Conservation (phyloP, 192 early-diverging fungal genomes). For the Obelidium mucronatum region DNA sequence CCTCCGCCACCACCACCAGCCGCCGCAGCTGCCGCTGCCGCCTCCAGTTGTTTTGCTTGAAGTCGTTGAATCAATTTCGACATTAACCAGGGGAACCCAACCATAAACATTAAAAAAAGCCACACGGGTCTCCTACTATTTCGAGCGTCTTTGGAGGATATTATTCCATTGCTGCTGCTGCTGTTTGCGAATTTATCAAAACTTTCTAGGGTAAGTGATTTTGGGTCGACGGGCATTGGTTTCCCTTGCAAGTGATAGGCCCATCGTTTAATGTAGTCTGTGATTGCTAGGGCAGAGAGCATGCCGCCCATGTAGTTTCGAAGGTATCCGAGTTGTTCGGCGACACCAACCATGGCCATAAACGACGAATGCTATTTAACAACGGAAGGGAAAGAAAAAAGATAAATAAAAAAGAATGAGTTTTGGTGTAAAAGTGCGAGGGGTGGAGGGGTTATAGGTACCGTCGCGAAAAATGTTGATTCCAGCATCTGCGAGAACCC, state of each 20-base stretch:
- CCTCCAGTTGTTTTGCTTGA: conserved; percentile 52
- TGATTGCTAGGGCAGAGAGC: conserved; percentile 80
- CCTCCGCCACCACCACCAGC: not conserved
- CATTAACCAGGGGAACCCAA: conserved; percentile 94
- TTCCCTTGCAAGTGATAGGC: conserved; percentile 69
- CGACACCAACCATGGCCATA: conserved; percentile 97
- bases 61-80: conserved; percentile 84
- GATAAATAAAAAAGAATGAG: conserved; percentile 62
- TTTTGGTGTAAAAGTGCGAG: too few relatives aligned
- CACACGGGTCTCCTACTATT: conserved; percentile 68
- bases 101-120: conserved; percentile 83
- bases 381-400: conserved; percentile 25
- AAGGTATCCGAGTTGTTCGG: conserved; percentile 95
- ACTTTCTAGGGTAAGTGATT: conserved; percentile 73
- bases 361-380: conserved; percentile 46
- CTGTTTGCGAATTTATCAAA: conserved; percentile 75
- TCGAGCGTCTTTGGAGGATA: conserved; percentile 8
- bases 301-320: conserved; percentile 84
- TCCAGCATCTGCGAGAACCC: conserved; percentile 99
- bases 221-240: conserved; percentile 71
- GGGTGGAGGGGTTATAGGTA: too few relatives aligned
- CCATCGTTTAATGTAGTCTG: conserved; percentile 72
- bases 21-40: conserved; percentile 5
- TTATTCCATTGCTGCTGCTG: conserved; percentile 13
- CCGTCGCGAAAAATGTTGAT: conserved; percentile 96